Evolutionary conservation across 129 eudicot genomes (phyloP).

Genomic region (Lonicera japonica): DNA sequence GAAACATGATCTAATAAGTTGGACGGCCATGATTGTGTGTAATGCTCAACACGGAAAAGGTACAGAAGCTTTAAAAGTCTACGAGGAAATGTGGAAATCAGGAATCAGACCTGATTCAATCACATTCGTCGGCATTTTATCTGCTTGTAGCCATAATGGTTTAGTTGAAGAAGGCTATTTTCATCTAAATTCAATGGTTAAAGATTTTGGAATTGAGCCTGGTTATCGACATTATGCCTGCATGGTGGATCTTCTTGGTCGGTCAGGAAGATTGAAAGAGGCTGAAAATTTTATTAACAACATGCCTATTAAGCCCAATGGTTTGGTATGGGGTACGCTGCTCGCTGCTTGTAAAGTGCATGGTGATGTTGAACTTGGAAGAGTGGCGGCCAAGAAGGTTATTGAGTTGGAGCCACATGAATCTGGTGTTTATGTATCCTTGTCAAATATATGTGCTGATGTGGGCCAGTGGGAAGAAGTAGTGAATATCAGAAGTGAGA

Average conservation of each 20-base stretch:
- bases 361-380: slow-evolving; percentile 68
- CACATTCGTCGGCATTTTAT: slow-evolving; percentile 3
- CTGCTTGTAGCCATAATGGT: slow-evolving; percentile 87
- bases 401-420: slow-evolving; percentile 54
- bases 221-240: slow-evolving; percentile 63
- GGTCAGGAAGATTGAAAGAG: slow-evolving; percentile 36
- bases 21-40: slow-evolving; percentile 70
- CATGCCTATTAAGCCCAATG: slow-evolving; percentile 64
- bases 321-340: slow-evolving; percentile 50
- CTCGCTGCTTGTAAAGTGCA: slow-evolving; percentile 48
- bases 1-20: slow-evolving; percentile 61
- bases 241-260: slow-evolving; percentile 81
- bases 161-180: slow-evolving; percentile 41
- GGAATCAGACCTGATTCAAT: background rate
- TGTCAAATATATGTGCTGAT: slow-evolving; percentile 77
- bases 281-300: slow-evolving; percentile 3
- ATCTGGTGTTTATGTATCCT: slow-evolving; percentile 52
- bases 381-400: slow-evolving; percentile 59
- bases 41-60: slow-evolving; percentile 72
- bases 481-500: slow-evolving; percentile 43
- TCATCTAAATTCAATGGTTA: background rate
- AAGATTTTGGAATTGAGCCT: slow-evolving; percentile 49
- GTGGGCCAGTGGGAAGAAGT: slow-evolving; percentile 75
- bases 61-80: background rate
- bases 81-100: background rate